Evolutionary conservation across 2,329 filamentous ascomycete genomes (phyloP), one percentile per base, ranked within the genome.

Genomic region (Fusarium sp.): DNA sequence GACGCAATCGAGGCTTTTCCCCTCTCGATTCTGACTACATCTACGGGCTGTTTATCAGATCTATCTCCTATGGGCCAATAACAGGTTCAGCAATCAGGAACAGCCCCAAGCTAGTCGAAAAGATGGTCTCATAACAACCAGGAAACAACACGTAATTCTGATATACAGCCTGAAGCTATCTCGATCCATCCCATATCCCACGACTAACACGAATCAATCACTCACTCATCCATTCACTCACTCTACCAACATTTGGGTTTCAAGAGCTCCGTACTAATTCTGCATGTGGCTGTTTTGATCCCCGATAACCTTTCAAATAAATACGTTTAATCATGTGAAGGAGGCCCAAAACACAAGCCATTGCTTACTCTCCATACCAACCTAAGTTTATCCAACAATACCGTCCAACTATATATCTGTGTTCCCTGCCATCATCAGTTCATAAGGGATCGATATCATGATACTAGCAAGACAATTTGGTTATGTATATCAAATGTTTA

Each of bases 1-100:
- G 59, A 74, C 55, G 56, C 54, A 69, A 66, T 74, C 65, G 60
- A 73, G 56, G 65, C 60, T 59, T 73, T 73, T 57, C 58, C 63
- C 41, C 39, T 39, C 42, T 49, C 25, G 60, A 72, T 58, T 72
- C 57, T 73, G 66, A 70, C 70, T 70, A 70, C 63, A 37, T 54
- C 49, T 58, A 42, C 48, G 48, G 48, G 29, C 48, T 25, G n/a
- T 51, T 64, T 25, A 64, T 54, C 49, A 64, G 25, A 31, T 64
- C 45, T 42, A 42, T 52, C 35, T 27, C 27, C 35, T 38, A 49
- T 41, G 35, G 33, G n/a, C 48, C 48, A 51, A 25, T 35, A 35
- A 5, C 6, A 35, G n/a, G 4, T 29, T 10, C 7, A 29, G 10
- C 14, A 4, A 21, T 11, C 45, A 37, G 45, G 33, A 52, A 35